These are phyloP conservation scores for Choiromyces venosus DNA, from an alignment of 495 filamentous ascomycete genomes.

Conservation along the genomic window DNA sequence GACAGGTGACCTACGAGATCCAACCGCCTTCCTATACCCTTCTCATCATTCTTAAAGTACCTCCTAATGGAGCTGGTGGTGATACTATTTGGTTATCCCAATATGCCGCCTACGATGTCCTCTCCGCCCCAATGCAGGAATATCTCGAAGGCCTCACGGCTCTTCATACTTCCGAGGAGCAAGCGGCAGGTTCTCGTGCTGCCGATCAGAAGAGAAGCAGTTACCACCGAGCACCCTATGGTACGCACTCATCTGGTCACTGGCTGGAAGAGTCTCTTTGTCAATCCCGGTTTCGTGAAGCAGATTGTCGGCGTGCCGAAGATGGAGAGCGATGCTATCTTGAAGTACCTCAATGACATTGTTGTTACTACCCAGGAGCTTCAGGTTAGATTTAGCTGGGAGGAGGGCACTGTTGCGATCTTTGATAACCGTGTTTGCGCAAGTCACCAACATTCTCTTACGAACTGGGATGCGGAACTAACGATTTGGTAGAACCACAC, in stretches of 20 bases:
- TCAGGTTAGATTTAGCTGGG: slow-evolving; percentile 67
- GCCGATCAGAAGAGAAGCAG: slow-evolving; percentile 55
- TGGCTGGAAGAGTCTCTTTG: slow-evolving; percentile 71
- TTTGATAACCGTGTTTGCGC: slow-evolving; percentile 69
- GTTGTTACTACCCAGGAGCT: slow-evolving; percentile 61
- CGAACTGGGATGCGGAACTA: slow-evolving; percentile 2
- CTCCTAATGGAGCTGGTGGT: slow-evolving; percentile 63
- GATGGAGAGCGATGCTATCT: slow-evolving; percentile 62
- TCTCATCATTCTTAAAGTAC: slow-evolving; percentile 62
- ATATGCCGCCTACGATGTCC: slow-evolving; percentile 64
- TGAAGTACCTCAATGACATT: slow-evolving; percentile 58
- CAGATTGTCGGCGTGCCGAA: slow-evolving; percentile 67
- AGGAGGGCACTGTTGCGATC: slow-evolving; percentile 62
- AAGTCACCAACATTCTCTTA: slow-evolving; percentile 39
- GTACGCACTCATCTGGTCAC: slow-evolving; percentile 68
- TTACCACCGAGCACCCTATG: slow-evolving; percentile 57
- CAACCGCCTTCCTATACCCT: slow-evolving; percentile 73
- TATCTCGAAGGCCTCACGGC: slow-evolving; percentile 67
- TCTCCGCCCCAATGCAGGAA: slow-evolving; percentile 64
- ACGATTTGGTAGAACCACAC: slow-evolving; percentile 51
- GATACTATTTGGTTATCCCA: slow-evolving; percentile 72
- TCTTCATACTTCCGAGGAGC: slow-evolving; percentile 64
- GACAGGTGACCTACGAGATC: slow-evolving; percentile 66
- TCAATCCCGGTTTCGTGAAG: slow-evolving; percentile 76
- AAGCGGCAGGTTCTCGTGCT: slow-evolving; percentile 61